Evolutionary conservation across 371 early-diverging fungal species (phyloP), one percentile per base, ranked within the genome.

Genomic region (Lichtheimia ornata): DNA sequence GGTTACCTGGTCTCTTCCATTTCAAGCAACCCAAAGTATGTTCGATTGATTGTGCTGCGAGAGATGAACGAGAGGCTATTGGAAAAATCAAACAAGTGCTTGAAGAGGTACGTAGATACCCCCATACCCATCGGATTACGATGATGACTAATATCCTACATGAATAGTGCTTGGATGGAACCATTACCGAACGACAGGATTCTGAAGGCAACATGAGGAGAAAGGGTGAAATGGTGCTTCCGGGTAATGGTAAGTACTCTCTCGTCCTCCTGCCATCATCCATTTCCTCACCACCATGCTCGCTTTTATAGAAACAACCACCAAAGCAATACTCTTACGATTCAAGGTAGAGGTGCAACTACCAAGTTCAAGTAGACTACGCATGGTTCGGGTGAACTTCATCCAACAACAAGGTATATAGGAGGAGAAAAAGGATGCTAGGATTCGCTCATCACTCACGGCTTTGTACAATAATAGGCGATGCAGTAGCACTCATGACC

Each of bases 391-490:
- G 0, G 70, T 73, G 15, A 76, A 68, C 40, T 79, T 79, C 52
- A 73, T 76, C 9, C 79, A 79, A 42, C 79, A 79, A 49, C 79
- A 79, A 75, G 79, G 75, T 75, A 71, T 56, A 42, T 35, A 15
- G 30, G 17, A 9, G 35, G 4, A 35, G 17, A 7, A 22, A 6
- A 5, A 40, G 44, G 18, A 6, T 1, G 12, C 13, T 3, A 35
- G 4, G 5, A 12, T 27, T 14, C n/a, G 3, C 12, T 13, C 7
- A 17, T n/a, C 9, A 35, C 45, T 51, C 25, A 13, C 18, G 11
- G 53, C n/a, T 14, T 27, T 53, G 52, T 43, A 22, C 28, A 27
- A 35, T 14, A n/a, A 73, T 47, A 47, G 47, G 79, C 3, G 79
- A 79, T 61, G 74, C 76, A 17, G 72, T 76, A 58, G 71, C 74